Base-by-base conservation (phyloP, 495 filamentous ascomycete genomes). In the Chaetomium tenue region DNA sequence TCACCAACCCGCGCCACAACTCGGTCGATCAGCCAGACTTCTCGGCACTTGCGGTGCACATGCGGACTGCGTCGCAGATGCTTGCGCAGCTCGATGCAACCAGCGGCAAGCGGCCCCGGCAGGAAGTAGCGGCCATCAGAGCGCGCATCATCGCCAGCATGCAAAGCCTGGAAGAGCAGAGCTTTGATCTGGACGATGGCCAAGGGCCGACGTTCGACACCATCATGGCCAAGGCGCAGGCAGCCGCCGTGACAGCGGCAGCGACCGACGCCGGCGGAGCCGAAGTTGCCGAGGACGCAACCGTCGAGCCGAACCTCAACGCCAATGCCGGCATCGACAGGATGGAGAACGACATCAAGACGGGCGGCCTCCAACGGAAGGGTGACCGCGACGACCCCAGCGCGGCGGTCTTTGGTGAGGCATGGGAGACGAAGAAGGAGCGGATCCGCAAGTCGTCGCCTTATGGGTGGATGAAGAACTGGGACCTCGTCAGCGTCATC, bases 271-370 rank as follows among this genome's bases (percentile, higher is more conserved):
- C 65, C 48, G 68, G 57, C 40, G 67, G 65, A 63, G 54, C 71
- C 44, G 60, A 65, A 18, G 55, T 59, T 13, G 79, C 79, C 58
- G 68, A 84, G 40, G 83, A 84, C 20, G 75, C 74, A 8, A 62
- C 37, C 22, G 46, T 33, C 23, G 39, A 80, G 12, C 72, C 85
- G 26, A 74, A 78, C 9, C 79, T 84, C 63, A 86, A 85, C 72
- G 72, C 81, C 33, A 87, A 82, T 46, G 88, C 89, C 50, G 89
- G 89, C 61, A 86, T 87, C 30, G 89, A 87, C 42, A 79, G 89
- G 66, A 91, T 91, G 89, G 89, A 91, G 74, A 91, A 91, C 73
- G 89, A 91, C 71, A 79, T 87, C 72, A 90, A 88, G 77, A 91
- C 89, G 22, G 89, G 88, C 57, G 89, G 89, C 30, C 83, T 91